phyloP scores from a whole-genome alignment of 331 rosid genomes.

The Pyracantha coccinea region DNA sequence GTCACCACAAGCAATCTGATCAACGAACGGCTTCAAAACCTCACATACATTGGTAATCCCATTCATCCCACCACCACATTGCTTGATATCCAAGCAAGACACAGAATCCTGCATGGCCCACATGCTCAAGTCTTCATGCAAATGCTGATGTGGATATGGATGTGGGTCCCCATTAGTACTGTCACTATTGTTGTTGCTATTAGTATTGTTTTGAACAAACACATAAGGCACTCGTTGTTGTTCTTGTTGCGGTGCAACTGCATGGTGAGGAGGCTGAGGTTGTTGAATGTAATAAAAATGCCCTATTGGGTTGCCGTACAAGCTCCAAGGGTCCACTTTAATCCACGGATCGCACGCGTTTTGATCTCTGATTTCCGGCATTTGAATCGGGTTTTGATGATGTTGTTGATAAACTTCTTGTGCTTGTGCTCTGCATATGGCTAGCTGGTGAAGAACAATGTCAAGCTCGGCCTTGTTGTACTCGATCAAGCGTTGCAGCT shows the following conservation, averaged over 20 bases:
- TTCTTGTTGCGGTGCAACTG: constrained; percentile 3
- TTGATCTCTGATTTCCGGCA: background rate
- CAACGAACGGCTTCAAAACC: constrained; percentile 33
- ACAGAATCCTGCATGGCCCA: constrained; percentile 50
- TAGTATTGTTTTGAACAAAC: background rate
- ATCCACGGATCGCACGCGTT: constrained; percentile 1
- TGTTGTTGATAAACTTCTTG: background rate
- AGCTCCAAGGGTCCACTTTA: constrained; percentile 20
- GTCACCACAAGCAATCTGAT: background rate
- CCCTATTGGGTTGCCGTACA: background rate
- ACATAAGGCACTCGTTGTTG: background rate
- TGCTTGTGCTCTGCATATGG: constrained; percentile 37
- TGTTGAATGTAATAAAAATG: constrained; percentile 23
- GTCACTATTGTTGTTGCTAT: background rate
- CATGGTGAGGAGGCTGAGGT: constrained; percentile 11
- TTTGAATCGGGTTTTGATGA: background rate
- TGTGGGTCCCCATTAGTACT: background rate
- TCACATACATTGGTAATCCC: constrained; percentile 15
- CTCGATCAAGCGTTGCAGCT: constrained; percentile 48
- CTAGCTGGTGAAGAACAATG: constrained; percentile 56
- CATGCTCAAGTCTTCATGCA: constrained; percentile 37
- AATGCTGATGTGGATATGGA: background rate
- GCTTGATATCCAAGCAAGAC: constrained; percentile 35
- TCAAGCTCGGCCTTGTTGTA: constrained; percentile 42
- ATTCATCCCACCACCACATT: background rate